Evolutionary conservation across 106 monocot genomes (phyloP).

Genomic region (Dendrobium catenatum): DNA sequence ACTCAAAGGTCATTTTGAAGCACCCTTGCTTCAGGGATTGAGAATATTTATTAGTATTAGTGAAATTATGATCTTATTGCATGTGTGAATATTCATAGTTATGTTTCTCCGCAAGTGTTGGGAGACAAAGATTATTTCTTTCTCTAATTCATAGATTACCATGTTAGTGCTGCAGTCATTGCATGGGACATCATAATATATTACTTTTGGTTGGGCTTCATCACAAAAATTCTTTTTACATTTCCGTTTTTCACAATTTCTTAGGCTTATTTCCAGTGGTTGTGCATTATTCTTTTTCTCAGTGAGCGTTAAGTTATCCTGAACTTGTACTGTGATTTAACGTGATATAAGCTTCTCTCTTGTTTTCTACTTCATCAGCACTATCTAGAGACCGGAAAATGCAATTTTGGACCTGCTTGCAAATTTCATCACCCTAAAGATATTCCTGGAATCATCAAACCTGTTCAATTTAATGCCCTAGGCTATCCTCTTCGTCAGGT

Average conservation of each 20-base stretch:
- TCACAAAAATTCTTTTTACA: not conserved
- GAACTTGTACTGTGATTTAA: not conserved
- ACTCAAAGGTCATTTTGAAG: no score
- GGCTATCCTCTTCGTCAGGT: conserved; percentile 88
- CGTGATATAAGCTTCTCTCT: not conserved
- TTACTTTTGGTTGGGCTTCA: not conserved
- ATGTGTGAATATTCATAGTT: not conserved
- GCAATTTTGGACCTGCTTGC: conserved; percentile 24
- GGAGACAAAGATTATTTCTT: not conserved
- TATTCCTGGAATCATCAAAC: conserved; percentile 56
- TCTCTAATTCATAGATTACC: not conserved
- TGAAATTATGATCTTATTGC: no score
- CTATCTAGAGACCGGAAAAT: conserved; percentile 20
- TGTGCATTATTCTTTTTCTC: not conserved
- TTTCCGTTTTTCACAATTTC: not conserved
- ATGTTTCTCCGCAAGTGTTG: not conserved
- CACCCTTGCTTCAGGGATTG: no score
- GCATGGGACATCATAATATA: not conserved
- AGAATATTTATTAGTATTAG: no score
- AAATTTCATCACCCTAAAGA: conserved; percentile 63
- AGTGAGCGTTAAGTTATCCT: not conserved
- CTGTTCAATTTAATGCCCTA: conserved; percentile 56
- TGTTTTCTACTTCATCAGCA: conserved; percentile 10
- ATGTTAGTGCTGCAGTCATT: not conserved
- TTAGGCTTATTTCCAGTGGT: not conserved